Percentiles rank a stretch among this genome's conserved stretches.
These are phyloP conservation scores for Alnus rubra DNA, from an alignment of 306 rosid species.

Conservation along the genomic window DNA sequence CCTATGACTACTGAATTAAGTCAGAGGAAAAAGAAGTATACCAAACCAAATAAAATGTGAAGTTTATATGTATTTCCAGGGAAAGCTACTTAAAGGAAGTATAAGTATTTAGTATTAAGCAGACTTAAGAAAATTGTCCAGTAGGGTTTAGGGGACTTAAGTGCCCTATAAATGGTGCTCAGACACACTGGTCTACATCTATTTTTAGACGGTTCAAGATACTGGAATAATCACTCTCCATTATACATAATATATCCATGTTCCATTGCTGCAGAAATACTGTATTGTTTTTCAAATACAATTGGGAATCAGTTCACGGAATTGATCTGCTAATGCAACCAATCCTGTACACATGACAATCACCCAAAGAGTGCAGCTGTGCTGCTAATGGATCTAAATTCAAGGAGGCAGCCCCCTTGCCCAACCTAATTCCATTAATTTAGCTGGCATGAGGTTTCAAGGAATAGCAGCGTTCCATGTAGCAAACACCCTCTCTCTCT, in stretches of 20 bases:
- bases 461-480: neutral
- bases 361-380: neutral
- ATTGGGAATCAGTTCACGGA: neutral
- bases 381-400: neutral
- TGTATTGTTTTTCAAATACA: neutral
- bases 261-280: neutral
- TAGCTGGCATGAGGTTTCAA: neutral
- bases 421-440: neutral
- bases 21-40: neutral
- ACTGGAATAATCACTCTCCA: constrained; percentile 1
- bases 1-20: constrained; percentile 9
- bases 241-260: neutral
- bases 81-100: neutral
- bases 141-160: neutral
- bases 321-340: neutral
- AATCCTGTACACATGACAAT: neutral
- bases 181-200: neutral
- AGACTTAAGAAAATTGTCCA: neutral
- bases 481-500: neutral
- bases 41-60: neutral
- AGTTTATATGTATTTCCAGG: neutral
- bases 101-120: neutral
- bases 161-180: neutral
- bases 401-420: neutral
- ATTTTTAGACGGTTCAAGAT: constrained; percentile 12